Evolutionary conservation across 768 basidiomycete species (phyloP).

Genomic region (Agaricus sinodeliciosus): DNA sequence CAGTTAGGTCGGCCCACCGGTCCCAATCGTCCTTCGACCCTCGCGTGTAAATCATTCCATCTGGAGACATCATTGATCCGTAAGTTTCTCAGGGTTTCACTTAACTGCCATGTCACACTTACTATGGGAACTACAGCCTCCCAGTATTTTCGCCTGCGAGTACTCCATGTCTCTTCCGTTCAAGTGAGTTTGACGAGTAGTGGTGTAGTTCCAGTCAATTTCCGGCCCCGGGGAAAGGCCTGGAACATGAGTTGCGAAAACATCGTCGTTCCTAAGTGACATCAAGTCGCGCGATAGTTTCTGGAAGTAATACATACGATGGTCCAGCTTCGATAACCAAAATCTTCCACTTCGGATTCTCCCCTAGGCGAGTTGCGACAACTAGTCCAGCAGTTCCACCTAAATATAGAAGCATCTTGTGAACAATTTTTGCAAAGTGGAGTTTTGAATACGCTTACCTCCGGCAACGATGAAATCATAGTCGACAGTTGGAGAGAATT

Average conservation of each 20-base stretch:
- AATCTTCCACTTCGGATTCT: constrained; percentile 8
- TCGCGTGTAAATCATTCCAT: constrained; percentile 25
- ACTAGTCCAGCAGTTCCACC: constrained; percentile 11
- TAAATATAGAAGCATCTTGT: neutral
- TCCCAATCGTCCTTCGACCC: constrained; percentile 27
- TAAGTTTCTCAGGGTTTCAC: neutral
- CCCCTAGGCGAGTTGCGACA: constrained; percentile 6
- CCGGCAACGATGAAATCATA: constrained; percentile 11
- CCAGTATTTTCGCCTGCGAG: constrained; percentile 9
- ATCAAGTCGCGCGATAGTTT: too few species aligned
- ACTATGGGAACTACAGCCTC: constrained; percentile 13
- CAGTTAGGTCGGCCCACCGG: constrained; percentile 22
- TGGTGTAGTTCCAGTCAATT: constrained; percentile 15
- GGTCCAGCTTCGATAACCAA: constrained; percentile 13
- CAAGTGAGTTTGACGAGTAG: constrained; percentile 6
- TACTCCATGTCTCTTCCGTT: constrained; percentile 7
- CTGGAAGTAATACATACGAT: neutral
- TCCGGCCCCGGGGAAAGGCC: neutral
- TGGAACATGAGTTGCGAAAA: neutral
- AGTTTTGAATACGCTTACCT: neutral
- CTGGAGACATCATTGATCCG: constrained; percentile 4
- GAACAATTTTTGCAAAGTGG: neutral
- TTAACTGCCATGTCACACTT: neutral
- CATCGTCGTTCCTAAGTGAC: neutral
- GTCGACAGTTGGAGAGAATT: neutral